Evolutionary conservation across 169 alveolate species (phyloP), one percentile per base, ranked within the genome.

Genomic region (Plasmodium relictum): DNA sequence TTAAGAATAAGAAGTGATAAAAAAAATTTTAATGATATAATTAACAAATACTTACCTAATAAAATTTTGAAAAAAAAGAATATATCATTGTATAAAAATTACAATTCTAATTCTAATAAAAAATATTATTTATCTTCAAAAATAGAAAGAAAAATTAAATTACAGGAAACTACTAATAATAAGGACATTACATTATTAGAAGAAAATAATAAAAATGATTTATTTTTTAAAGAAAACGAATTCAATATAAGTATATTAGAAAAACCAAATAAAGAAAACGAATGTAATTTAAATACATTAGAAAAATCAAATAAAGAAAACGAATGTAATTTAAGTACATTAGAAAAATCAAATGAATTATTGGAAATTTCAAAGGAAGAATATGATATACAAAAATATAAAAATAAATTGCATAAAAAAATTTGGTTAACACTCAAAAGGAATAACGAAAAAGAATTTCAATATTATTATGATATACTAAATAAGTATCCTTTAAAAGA

Each of bases 331-430:
- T 48, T 9, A 10, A 48, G 5, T 10, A 14, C 12, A 14, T 9
- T 10, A 10, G 5, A 41, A 42, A 74, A 59, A 26, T 37, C n/a
- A 16, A 39, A 66, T 16, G 63, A 70, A 0, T 6, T 31, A 37
- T 31, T 65, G 4, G 71, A 63, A 65, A 78, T 78, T 26, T 48
- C 89, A 54, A 78, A 78, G 41, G 89, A 78, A 59, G 89, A 78
- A 6, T 48, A 78, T 58, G 72, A 78, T 48, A 66, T 78, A 10
- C 89, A 78, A 44, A 78, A 78, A 26, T 78, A 78, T 39, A 78
- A 78, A 78, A 78, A 78, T 45, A 78, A 66, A 44, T 31, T 78
- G 14, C 89, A 78, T 45, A 78, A 78, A 44, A 78, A 26, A 78
- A 63, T 78, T 9, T 78, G 89, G 89, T 65, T 78, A 2, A 12